phyloP scores from a whole-genome alignment of 2,329 filamentous ascomycete genomes.

The Neofusicoccum umdonicola region DNA sequence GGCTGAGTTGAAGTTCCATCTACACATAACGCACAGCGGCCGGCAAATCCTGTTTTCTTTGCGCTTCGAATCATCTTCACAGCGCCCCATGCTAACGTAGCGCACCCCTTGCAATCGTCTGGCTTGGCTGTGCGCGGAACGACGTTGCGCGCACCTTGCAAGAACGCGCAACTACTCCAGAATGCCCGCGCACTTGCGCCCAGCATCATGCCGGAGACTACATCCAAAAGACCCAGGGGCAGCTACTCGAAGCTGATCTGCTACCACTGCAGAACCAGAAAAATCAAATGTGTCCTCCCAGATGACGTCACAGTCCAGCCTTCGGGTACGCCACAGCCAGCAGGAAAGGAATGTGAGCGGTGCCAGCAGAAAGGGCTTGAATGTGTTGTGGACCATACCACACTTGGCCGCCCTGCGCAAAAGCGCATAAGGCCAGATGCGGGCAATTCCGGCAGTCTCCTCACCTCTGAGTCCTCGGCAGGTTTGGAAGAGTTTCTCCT shows the following conservation, averaged over 20 bases:
- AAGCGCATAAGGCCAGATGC: conserved; percentile 3
- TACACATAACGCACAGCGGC: too few relatives aligned
- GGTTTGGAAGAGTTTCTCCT: background rate
- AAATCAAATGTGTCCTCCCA: conserved; percentile 23
- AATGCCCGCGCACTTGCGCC: background rate
- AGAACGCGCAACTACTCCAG: background rate
- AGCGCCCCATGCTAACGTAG: too few relatives aligned
- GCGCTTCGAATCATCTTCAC: too few relatives aligned
- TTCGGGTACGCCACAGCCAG: conserved; percentile 17
- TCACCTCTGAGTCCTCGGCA: background rate
- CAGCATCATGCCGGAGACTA: background rate
- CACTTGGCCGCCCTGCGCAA: conserved; percentile 20
- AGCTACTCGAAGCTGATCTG: conserved; percentile 23
- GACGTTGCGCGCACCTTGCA: background rate
- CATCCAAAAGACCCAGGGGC: conserved; percentile 9
- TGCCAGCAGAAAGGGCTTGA: conserved; percentile 20
- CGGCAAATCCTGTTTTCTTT: too few relatives aligned
- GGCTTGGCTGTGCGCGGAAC: background rate
- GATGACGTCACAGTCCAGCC: conserved; percentile 16
- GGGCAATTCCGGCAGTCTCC: too few relatives aligned
- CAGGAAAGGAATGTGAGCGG: conserved; percentile 16
- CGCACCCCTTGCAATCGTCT: too few relatives aligned
- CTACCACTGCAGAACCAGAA: conserved; percentile 20
- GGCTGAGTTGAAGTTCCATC: too few relatives aligned
- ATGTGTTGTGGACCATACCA: conserved; percentile 21